Conservation (phyloP, 176 grass and related monocot genomes). For the Carex scoparia region DNA sequence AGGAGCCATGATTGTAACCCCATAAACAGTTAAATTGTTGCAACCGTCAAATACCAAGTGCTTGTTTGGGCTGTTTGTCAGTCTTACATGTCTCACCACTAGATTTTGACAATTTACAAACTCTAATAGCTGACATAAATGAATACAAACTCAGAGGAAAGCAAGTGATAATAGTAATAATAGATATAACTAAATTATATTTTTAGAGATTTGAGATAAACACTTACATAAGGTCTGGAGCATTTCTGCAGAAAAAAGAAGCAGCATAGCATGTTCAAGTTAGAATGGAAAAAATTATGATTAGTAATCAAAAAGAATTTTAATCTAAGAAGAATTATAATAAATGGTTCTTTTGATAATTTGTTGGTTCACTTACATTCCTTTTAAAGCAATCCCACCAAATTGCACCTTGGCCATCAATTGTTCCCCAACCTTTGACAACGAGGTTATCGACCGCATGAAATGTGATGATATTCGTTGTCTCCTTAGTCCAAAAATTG, state of each 20-base stretch:
- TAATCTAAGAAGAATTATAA: neutral
- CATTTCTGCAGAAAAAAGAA: slow-evolving; percentile 35
- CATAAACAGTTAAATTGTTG: slow-evolving; percentile 15
- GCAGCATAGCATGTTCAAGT: slow-evolving; percentile 17
- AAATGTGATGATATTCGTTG: slow-evolving; percentile 40
- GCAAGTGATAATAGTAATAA: neutral
- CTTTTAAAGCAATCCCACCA: slow-evolving; percentile 56
- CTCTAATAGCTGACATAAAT: slow-evolving; percentile 28
- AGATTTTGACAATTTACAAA: slow-evolving; percentile 43
- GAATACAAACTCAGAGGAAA: neutral
- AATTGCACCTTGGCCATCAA: slow-evolving; percentile 51
- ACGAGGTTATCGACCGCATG: slow-evolving; percentile 25
- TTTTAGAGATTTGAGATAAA: neutral
- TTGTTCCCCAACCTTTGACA: slow-evolving; percentile 37
- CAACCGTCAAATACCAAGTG: slow-evolving; percentile 49
- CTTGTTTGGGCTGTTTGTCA: slow-evolving; percentile 48
- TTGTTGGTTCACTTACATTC: slow-evolving; percentile 20
- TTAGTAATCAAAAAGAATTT: neutral
- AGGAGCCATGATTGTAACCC: slow-evolving; percentile 37
- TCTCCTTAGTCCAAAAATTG: slow-evolving; percentile 29
- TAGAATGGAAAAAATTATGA: too few relatives aligned
- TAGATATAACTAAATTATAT: neutral
- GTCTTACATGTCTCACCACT: slow-evolving; percentile 27
- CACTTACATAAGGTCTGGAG: slow-evolving; percentile 50
- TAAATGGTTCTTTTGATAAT: neutral